Evolutionary conservation across 2,329 filamentous ascomycete species (phyloP).

Genomic region (Calonectria pauciramosa): DNA sequence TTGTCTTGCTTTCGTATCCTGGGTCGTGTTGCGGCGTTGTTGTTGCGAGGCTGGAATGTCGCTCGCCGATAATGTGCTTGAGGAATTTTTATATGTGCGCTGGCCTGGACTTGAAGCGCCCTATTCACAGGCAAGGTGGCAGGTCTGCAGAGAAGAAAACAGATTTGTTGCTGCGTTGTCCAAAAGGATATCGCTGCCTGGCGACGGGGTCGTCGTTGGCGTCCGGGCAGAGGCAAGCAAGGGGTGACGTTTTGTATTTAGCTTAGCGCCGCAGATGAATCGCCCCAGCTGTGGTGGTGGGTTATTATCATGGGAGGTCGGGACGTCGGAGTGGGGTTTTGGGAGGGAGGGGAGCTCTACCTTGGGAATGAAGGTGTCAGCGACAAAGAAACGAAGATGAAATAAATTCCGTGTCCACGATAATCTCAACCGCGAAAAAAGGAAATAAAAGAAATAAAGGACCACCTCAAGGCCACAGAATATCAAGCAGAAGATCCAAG

Average conservation of each 20-base stretch:
- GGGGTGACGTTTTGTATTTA: constrained; percentile 17
- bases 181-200: constrained; percentile 12
- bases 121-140: neutral
- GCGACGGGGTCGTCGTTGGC: constrained; percentile 6
- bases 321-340: neutral
- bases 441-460: neutral
- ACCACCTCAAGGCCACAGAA: neutral
- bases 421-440: neutral
- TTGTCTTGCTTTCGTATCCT: neutral
- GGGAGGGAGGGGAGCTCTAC: neutral
- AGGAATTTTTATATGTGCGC: constrained; percentile 7
- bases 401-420: neutral
- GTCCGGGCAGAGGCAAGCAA: constrained; percentile 8
- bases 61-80: neutral
- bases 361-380: neutral
- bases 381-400: neutral
- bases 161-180: constrained; percentile 4
- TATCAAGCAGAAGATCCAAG: neutral
- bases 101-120: neutral
- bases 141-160: neutral
- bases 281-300: neutral
- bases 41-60: constrained; percentile 7
- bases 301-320: constrained; percentile 11
- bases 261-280: constrained; percentile 14
- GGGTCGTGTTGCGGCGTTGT: neutral